Evolutionary conservation across 768 basidiomycete genomes (phyloP).

Genomic region (Russula vinacea): DNA sequence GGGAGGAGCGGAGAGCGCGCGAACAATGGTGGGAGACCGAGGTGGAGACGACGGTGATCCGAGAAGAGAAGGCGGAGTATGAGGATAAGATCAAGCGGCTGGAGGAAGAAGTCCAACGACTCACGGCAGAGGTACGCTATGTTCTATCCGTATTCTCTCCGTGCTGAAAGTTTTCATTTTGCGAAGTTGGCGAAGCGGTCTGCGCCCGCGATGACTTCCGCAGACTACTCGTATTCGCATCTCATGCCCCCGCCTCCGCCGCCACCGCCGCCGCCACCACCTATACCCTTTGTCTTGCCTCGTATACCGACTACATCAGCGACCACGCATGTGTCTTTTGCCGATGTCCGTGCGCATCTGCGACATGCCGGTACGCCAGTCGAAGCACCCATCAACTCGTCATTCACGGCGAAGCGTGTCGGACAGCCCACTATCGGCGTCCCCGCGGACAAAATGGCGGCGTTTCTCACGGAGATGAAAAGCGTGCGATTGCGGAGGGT

Average conservation of each 20-base stretch:
- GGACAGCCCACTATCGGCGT: slow-evolving; percentile 71
- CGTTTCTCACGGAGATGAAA: slow-evolving; percentile 78
- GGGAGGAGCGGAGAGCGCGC: slow-evolving; percentile 49
- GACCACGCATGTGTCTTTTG: slow-evolving; percentile 44
- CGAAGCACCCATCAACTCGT: slow-evolving; percentile 64
- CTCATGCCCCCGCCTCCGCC: slow-evolving; percentile 29
- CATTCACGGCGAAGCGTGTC: slow-evolving; percentile 40
- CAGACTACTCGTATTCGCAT: slow-evolving; percentile 12
- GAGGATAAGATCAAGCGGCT: slow-evolving; percentile 61
- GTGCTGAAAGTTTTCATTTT: neutral
- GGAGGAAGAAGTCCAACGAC: slow-evolving; percentile 59
- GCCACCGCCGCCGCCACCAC: slow-evolving; percentile 27
- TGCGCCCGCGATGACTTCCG: neutral
- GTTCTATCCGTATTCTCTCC: neutral
- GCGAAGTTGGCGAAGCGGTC: slow-evolving; percentile 19
- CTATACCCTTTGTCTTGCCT: slow-evolving; percentile 24
- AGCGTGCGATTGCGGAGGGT: slow-evolving; percentile 65
- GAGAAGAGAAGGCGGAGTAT: slow-evolving; percentile 50
- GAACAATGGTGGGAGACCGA: slow-evolving; percentile 44
- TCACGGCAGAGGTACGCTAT: slow-evolving; percentile 53
- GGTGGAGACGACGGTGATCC: slow-evolving; percentile 36
- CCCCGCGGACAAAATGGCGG: slow-evolving; percentile 77
- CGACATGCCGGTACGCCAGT: slow-evolving; percentile 54
- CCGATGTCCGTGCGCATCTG: slow-evolving; percentile 61
- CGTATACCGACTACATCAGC: slow-evolving; percentile 32